Evolutionary conservation across 2,329 filamentous ascomycete species (phyloP), one percentile per base, ranked within the genome.

Genomic region (Colletotrichum spinosum): DNA sequence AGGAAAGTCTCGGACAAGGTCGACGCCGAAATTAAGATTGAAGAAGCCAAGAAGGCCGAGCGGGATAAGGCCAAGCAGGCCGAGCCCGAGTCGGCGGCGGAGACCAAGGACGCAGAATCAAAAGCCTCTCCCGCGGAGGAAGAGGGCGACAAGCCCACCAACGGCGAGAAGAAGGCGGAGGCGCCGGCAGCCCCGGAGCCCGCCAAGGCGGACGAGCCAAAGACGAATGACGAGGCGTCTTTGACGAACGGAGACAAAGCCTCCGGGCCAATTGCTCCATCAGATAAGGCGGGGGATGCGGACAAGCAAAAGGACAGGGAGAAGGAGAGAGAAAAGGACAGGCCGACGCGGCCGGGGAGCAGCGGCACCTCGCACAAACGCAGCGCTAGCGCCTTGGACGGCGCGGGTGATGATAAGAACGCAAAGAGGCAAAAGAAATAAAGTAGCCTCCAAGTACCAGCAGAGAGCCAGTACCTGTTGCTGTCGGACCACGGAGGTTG

Each of bases 361-460:
- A 81, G 80, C 67, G 74, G 78, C 46, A 75, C 74, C 8, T 71
- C 78, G 0, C 90, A 91, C 69, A 97, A 97, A 81, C 86, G 93
- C 65, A 96, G 93, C 74, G 92, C 92, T 1, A 97, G 93, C 75
- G 92, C 94, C 38, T 76, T 97, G 57, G 95, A 92, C 75, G 81
- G 58, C 37, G 52, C 83, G 13, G 80, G 80, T 6, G 93, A 91
- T 74, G 90, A 93, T 65, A 87, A 86, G 77, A 87, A 83, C 69
- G 72, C 78, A 4, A 88, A 88, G 75, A 80, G 85, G 66, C 83
- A 84, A 70, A 88, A 86, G 79, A 88, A 87, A 71, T 84, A 75
- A 73, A 53, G 71, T 72, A 70, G 55, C 60, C 49, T 45, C 41
- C 9, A 70, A 61, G 71, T 72, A 75, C 68, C 67, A n/a, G 69